Conservation (phyloP, 169 alveolate species). For the Plasmodium vivax region DNA sequence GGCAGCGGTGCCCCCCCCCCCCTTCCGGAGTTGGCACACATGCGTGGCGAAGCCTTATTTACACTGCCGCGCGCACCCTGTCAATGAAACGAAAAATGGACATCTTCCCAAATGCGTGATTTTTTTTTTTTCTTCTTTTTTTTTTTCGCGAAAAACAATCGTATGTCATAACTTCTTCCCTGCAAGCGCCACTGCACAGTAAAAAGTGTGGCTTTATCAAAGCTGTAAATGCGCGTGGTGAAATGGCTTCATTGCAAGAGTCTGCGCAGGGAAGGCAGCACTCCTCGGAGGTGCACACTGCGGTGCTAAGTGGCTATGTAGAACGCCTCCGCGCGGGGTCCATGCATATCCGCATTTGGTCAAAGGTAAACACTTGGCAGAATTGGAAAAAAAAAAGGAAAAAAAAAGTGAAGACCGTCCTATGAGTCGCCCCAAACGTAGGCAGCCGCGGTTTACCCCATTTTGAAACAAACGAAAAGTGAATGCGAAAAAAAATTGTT, state of each 20-base stretch:
- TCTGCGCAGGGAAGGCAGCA: not conserved
- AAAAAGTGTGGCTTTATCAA: not conserved
- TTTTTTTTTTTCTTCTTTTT: not conserved
- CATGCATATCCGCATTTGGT: not conserved
- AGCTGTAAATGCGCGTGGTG: not conserved
- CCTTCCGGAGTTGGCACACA: not conserved
- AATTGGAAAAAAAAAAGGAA: not conserved
- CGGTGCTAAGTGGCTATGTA: not conserved
- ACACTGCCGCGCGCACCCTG: not conserved
- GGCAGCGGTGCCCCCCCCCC: not conserved
- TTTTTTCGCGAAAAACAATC: not conserved
- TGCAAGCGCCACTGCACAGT: not conserved
- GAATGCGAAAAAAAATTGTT: not conserved
- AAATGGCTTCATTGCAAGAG: not conserved
- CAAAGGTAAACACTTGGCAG: not conserved
- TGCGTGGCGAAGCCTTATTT: not conserved
- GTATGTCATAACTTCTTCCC: not conserved
- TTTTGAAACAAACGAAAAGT: constrained; percentile 2
- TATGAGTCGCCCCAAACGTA: not conserved
- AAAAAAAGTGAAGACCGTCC: not conserved
- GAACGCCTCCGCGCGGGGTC: not conserved
- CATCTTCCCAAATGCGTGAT: not conserved
- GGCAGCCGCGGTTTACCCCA: not conserved
- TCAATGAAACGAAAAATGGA: not conserved
- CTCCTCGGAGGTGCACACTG: not conserved